Evolutionary conservation across 306 rosid genomes (phyloP), one percentile per base, ranked within the genome.

Genomic region (Cucumis hystrix): DNA sequence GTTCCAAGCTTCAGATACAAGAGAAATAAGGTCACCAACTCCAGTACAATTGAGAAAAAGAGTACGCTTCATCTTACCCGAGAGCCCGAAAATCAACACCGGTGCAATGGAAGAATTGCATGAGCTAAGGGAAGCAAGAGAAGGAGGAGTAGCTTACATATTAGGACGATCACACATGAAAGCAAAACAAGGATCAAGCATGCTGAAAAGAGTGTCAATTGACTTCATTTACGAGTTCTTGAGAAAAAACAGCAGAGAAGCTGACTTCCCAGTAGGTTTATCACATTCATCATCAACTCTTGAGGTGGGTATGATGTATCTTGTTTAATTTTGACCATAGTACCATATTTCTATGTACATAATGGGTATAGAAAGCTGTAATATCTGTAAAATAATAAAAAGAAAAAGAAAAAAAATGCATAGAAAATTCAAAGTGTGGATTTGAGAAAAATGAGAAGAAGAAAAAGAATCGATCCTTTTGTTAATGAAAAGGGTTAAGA

Each of bases 291-390:
- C 97, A 41, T 90, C 97, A 49, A 84, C 93, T 12, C 78, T 95
- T 25, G 98, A 95, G 87, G 97, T 95, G 75, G 98, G 97, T 75
- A 95, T 95, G 98, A 75, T 89, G 79, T 95, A 90, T 86, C 82
- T 77, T 68, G 85, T 95, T 81, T 95, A 80, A 37, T 52, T 73
- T 54, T 73, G 4, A 72, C 47, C 41, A 51, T 73, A 52, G 10
- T 69, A 69, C 57, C 23, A 52, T 28, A 73, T 16, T 54, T 54
- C 77, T 30, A 54, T 73, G 77, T 73, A 52, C 6, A 73, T 73
- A 72, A 72, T 28, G 33, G 57, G 59, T 73, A 73, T 73, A 73
- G 63, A 51, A 72, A 73, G 61, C 20, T 72, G 58, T 71, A 16
- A 47, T 23, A 23, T 70, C 41, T 72, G 77, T 51, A 72, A 23